Conservation (phyloP, 2,329 filamentous ascomycete species). For the Ceratocystis variospora region DNA sequence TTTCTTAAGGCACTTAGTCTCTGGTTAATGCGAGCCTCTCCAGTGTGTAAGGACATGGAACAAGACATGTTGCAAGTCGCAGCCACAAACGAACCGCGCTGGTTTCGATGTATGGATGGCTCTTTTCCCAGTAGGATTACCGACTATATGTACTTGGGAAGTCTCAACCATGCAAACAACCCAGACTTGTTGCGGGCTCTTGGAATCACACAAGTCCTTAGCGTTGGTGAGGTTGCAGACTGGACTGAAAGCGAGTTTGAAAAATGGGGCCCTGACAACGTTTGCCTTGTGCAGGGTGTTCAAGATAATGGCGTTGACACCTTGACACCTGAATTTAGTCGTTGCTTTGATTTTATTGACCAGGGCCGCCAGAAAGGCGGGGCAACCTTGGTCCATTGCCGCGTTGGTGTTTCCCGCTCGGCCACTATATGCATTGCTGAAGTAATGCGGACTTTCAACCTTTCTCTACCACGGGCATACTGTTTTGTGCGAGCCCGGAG, state of each 20-base stretch:
- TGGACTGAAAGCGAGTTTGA: slow-evolving; percentile 63
- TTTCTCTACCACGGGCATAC: slow-evolving; percentile 86
- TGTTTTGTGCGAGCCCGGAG: slow-evolving; percentile 88
- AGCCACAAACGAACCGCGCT: slow-evolving; percentile 52
- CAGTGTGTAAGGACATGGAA: slow-evolving; percentile 28
- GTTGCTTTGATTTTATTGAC: slow-evolving; percentile 84
- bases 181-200: slow-evolving; percentile 64
- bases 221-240: slow-evolving; percentile 74
- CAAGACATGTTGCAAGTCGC: slow-evolving; percentile 19
- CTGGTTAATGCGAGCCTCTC: slow-evolving; percentile 60
- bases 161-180: slow-evolving; percentile 87
- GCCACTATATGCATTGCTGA: slow-evolving; percentile 99
- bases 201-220: slow-evolving; percentile 77
- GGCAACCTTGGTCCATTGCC: slow-evolving; percentile 87
- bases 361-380: slow-evolving; percentile 61
- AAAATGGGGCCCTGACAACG: slow-evolving; percentile 61
- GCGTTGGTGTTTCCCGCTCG: slow-evolving; percentile 86
- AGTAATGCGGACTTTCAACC: slow-evolving; percentile 68
- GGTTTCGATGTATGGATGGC: slow-evolving; percentile 75
- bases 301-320: slow-evolving; percentile 97
- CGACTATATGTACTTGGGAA: slow-evolving; percentile 92
- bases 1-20: slow-evolving; percentile 65
- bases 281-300: slow-evolving; percentile 69
- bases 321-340: slow-evolving; percentile 68
- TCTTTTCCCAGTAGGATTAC: slow-evolving; percentile 80